Conservation (phyloP, 179 eudicot genomes). For the Heliamphora pulchella region DNA sequence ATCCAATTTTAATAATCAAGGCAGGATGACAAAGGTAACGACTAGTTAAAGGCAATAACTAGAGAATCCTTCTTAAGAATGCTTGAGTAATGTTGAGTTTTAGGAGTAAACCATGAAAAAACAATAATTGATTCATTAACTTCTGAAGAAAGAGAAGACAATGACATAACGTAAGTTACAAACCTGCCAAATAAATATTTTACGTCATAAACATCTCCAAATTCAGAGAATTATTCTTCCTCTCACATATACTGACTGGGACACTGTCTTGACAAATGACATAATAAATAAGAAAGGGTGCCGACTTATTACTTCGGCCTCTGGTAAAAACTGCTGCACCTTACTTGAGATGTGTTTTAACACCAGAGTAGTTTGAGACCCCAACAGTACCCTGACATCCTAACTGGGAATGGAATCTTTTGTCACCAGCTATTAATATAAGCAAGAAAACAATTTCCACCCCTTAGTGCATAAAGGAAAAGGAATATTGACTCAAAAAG, state of each 20-base stretch:
- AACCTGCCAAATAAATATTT: background rate
- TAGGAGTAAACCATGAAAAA: background rate
- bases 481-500: background rate
- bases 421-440: background rate
- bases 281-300: background rate
- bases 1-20: background rate
- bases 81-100: background rate
- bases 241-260: background rate
- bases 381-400: background rate
- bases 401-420: background rate
- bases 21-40: background rate
- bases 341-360: background rate
- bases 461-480: background rate
- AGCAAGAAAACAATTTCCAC: background rate
- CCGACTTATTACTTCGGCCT: background rate
- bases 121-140: slow-evolving; percentile 7
- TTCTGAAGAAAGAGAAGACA: slow-evolving; percentile 5
- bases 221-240: background rate
- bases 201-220: background rate
- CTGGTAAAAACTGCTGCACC: background rate
- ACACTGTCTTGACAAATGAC: background rate
- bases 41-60: background rate
- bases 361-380: background rate
- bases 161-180: background rate
- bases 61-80: background rate